These are phyloP conservation scores for Vicia sativa DNA, from an alignment of 306 rosid genomes.

Conservation along the genomic window DNA sequence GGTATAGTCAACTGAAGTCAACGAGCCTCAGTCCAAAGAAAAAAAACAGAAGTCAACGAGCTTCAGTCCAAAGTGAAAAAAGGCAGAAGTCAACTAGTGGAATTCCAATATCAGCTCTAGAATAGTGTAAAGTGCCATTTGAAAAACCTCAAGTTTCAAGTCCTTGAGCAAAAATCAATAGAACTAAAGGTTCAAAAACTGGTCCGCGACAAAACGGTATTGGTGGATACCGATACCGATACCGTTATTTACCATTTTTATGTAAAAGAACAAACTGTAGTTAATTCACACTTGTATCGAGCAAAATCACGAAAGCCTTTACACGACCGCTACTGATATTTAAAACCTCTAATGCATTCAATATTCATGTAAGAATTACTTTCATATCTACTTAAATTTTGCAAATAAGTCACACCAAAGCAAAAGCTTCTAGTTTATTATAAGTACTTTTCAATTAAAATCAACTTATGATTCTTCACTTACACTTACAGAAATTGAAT, in stretches of 20 bases:
- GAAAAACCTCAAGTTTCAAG: neutral
- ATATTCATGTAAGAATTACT: neutral
- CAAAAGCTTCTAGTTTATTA: neutral
- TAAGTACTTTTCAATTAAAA: neutral
- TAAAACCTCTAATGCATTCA: no score
- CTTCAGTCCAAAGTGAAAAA: no score
- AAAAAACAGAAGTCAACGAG: conserved; percentile 21
- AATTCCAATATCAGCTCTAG: conserved; percentile 14
- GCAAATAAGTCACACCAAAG: neutral
- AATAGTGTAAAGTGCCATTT: neutral
- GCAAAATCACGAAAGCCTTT: no score
- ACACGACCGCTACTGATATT: no score
- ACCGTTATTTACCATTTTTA: no score
- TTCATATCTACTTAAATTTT: conserved; percentile 9
- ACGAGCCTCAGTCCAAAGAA: neutral
- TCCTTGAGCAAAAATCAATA: conserved; percentile 7
- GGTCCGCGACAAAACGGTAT: no score
- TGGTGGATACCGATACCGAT: no score
- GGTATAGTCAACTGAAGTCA: conserved; percentile 21
- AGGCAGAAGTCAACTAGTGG: conserved; percentile 17
- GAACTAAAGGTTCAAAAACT: no score
- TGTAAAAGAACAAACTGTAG: no score
- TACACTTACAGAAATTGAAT: neutral
- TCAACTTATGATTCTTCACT: neutral
- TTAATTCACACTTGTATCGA: no score